These are phyloP conservation scores for Candida boleticola DNA, from an alignment of 805 yeast genomes.

Conservation along the genomic window DNA sequence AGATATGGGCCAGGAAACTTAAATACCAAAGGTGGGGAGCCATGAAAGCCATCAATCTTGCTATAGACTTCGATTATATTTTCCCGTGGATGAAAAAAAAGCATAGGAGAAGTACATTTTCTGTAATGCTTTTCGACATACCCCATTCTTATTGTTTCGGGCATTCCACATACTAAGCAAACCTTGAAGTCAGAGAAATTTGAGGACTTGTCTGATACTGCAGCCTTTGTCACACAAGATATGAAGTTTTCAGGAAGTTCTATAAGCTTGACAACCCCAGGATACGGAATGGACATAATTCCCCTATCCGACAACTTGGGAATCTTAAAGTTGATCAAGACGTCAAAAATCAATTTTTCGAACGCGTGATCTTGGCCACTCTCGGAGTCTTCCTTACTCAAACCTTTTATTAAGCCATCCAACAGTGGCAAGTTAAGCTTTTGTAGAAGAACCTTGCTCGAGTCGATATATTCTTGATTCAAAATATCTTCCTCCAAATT, in stretches of 20 bases:
- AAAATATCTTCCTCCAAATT: slow-evolving; percentile 15
- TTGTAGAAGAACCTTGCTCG: slow-evolving; percentile 22
- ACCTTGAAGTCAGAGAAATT: slow-evolving; percentile 23
- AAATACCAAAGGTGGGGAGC: neutral
- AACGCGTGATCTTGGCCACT: slow-evolving; percentile 9
- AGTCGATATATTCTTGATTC: slow-evolving; percentile 15
- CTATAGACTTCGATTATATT: slow-evolving; percentile 21
- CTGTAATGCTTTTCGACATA: slow-evolving; percentile 20
- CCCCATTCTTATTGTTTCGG: slow-evolving; percentile 25
- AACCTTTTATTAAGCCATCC: slow-evolving; percentile 13
- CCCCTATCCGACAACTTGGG: slow-evolving; percentile 22
- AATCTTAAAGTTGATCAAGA: slow-evolving; percentile 22
- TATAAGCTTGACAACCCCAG: slow-evolving; percentile 53
- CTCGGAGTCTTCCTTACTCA: slow-evolving; percentile 3
- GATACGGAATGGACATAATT: slow-evolving; percentile 41
- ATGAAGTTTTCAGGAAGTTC: slow-evolving; percentile 47
- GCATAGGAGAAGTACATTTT: slow-evolving; percentile 21
- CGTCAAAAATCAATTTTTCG: slow-evolving; percentile 22
- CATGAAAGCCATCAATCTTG: neutral
- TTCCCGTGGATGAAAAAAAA: slow-evolving; percentile 25
- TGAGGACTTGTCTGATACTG: slow-evolving; percentile 10
- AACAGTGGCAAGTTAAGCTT: slow-evolving; percentile 24
- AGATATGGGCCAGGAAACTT: slow-evolving; percentile 66
- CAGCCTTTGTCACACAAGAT: slow-evolving; percentile 15
- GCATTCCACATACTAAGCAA: slow-evolving; percentile 39